Conservation (phyloP, 2,329 filamentous ascomycete species). For the Gaeumannomyces sp. region DNA sequence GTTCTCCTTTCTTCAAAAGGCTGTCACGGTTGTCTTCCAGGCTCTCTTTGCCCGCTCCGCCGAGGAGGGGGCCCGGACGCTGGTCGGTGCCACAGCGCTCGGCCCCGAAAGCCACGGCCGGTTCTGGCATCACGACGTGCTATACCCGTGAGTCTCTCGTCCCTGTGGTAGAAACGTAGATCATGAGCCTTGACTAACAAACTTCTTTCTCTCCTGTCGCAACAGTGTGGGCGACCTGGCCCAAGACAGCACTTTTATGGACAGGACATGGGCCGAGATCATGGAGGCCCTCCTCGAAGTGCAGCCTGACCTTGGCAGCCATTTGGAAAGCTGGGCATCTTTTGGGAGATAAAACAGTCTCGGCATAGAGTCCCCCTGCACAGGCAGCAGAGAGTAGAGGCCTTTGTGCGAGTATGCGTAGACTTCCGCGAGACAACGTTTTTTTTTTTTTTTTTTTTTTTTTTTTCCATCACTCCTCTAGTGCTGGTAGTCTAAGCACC, state of each 20-base stretch:
- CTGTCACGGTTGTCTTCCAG: background rate
- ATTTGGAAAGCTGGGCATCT: background rate
- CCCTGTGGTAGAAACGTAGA: background rate
- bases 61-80: conserved; percentile 10
- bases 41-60: conserved; percentile 5
- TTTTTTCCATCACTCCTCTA: too few relatives aligned
- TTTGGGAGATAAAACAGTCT: too few relatives aligned
- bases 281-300: background rate
- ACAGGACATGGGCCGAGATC: conserved; percentile 4
- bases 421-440: too few relatives aligned
- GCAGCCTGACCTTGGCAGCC: background rate
- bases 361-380: too few relatives aligned
- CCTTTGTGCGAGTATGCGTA: too few relatives aligned
- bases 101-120: conserved; percentile 11
- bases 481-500: too few relatives aligned
- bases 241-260: conserved; percentile 3
- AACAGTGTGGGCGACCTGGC: conserved; percentile 6
- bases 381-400: too few relatives aligned
- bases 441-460: too few relatives aligned
- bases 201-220: background rate
- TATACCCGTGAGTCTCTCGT: conserved; percentile 7
- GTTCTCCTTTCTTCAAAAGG: background rate
- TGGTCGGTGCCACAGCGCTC: conserved; percentile 12
- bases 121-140: conserved; percentile 14
- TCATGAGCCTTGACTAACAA: background rate